Evolutionary conservation across 1,284 basidiomycete species (phyloP).

Genomic region (Ustilago vetiveriae): DNA sequence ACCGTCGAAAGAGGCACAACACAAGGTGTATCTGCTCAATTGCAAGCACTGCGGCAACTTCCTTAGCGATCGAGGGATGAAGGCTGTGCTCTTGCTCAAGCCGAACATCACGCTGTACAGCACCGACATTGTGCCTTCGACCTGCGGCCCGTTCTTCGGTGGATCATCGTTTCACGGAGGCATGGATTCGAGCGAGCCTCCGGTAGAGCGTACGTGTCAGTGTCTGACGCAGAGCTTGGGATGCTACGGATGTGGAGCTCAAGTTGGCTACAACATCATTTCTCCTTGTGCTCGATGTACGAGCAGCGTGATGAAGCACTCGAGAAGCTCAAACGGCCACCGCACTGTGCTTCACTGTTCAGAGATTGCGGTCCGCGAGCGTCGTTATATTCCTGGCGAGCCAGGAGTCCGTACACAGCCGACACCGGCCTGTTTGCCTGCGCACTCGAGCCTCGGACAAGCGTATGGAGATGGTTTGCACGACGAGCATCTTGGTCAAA

Average conservation of each 20-base stretch:
- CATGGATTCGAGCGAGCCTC: constrained; percentile 63
- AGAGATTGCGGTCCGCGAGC: constrained; percentile 77
- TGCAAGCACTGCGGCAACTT: constrained; percentile 79
- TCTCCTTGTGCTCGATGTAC: constrained; percentile 64
- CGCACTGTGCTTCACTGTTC: constrained; percentile 86
- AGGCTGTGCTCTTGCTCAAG: constrained; percentile 82
- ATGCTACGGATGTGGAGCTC: constrained; percentile 80
- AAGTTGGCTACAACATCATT: constrained; percentile 69
- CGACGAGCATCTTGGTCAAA: constrained; percentile 7
- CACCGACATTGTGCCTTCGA: constrained; percentile 81
- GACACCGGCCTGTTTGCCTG: constrained; percentile 23
- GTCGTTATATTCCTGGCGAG: constrained; percentile 77
- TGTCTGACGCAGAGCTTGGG: constrained; percentile 79
- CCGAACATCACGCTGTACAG: constrained; percentile 84
- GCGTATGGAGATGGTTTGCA: constrained; percentile 10
- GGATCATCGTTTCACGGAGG: constrained; percentile 65
- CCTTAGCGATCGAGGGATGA: constrained; percentile 84
- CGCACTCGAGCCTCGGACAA: constrained; percentile 4
- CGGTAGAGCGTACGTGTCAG: constrained; percentile 74
- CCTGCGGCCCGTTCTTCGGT: constrained; percentile 71
- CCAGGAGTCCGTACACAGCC: constrained; percentile 71
- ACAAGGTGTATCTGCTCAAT: constrained; percentile 81
- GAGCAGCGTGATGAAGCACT: constrained; percentile 66
- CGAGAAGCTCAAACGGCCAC: constrained; percentile 78
- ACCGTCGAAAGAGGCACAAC: constrained; percentile 45